phyloP scores from a whole-genome alignment of 2,329 filamentous ascomycete species.

The Sclerotinia nivalis region DNA sequence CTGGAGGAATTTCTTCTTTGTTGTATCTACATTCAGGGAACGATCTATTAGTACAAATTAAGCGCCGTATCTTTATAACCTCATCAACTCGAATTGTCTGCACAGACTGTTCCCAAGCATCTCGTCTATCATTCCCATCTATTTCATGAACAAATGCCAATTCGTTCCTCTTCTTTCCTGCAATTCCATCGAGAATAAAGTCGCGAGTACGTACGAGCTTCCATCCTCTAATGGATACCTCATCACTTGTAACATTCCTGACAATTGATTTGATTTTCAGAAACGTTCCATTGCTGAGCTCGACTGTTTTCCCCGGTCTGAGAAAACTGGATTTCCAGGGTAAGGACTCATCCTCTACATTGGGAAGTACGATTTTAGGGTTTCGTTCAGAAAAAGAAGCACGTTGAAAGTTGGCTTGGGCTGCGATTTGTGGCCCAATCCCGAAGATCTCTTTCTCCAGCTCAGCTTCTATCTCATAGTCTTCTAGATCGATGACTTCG shows the following conservation, averaged over 20 bases:
- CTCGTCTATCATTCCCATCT: slow-evolving; percentile 42
- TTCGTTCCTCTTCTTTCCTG: slow-evolving; percentile 47
- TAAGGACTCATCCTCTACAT: slow-evolving; percentile 42
- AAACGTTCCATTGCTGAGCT: slow-evolving; percentile 40
- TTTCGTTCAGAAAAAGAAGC: slow-evolving; percentile 28
- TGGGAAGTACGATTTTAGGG: slow-evolving; percentile 31
- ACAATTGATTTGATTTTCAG: slow-evolving; percentile 42
- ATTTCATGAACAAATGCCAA: slow-evolving; percentile 45
- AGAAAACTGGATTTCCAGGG: slow-evolving; percentile 25
- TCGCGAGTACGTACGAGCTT: slow-evolving; percentile 43
- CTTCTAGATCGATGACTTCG: slow-evolving; percentile 11
- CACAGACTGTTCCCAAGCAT: slow-evolving; percentile 42
- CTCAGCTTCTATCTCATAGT: not conserved
- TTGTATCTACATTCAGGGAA: slow-evolving; percentile 43
- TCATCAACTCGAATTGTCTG: slow-evolving; percentile 46
- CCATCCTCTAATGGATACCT: slow-evolving; percentile 46
- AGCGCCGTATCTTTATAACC: slow-evolving; percentile 45
- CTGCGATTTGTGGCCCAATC: not conserved
- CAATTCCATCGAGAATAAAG: slow-evolving; percentile 36
- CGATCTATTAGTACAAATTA: slow-evolving; percentile 57
- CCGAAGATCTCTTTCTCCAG: not conserved
- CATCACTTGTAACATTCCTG: slow-evolving; percentile 21
- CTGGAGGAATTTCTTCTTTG: slow-evolving; percentile 26
- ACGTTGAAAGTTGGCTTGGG: not conserved
- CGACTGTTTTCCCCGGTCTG: slow-evolving; percentile 34